Evolutionary conservation across 2,329 filamentous ascomycete species (phyloP).

Genomic region (Chrysoporthe cubensis): DNA sequence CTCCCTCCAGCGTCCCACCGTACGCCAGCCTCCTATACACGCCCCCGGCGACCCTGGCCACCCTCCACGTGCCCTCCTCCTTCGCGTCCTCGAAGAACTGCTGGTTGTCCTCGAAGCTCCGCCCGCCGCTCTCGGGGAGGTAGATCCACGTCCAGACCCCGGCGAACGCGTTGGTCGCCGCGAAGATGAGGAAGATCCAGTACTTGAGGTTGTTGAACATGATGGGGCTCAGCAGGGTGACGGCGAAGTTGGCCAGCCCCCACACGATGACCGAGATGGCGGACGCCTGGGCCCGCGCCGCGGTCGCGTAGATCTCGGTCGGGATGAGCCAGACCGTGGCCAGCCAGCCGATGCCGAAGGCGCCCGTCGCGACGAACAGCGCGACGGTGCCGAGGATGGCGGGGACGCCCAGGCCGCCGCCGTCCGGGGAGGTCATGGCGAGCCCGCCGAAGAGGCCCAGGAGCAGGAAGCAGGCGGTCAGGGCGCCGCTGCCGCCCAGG

Average conservation of each 20-base stretch:
- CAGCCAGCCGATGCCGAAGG: slow-evolving; percentile 65
- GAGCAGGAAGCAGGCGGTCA: slow-evolving; percentile 54
- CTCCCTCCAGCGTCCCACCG: slow-evolving; percentile 21
- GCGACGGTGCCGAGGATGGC: slow-evolving; percentile 55
- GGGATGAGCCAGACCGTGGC: slow-evolving; percentile 63
- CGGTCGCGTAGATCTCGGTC: slow-evolving; percentile 61
- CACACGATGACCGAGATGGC: slow-evolving; percentile 59
- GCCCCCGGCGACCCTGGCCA: slow-evolving; percentile 55
- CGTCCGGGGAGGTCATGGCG: slow-evolving; percentile 40
- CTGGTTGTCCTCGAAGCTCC: slow-evolving; percentile 64
- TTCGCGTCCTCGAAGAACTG: slow-evolving; percentile 59
- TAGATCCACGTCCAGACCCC: slow-evolving; percentile 57
- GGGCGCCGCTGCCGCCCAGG: slow-evolving; percentile 53
- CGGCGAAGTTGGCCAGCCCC: slow-evolving; percentile 60
- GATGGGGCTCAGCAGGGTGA: slow-evolving; percentile 32
- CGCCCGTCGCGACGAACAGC: slow-evolving; percentile 61
- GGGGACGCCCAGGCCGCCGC: slow-evolving; percentile 43
- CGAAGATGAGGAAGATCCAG: slow-evolving; percentile 61
- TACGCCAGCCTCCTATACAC: slow-evolving; percentile 41
- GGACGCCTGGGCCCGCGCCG: slow-evolving; percentile 57
- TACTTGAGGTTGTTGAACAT: slow-evolving; percentile 57
- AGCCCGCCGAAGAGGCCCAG: slow-evolving; percentile 56
- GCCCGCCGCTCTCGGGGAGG: slow-evolving; percentile 58
- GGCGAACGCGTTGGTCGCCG: slow-evolving; percentile 56
- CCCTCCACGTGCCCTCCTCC: slow-evolving; percentile 56